Evolutionary conservation across 1,139 yeast species (phyloP).

Genomic region (Candida tropicalis): DNA sequence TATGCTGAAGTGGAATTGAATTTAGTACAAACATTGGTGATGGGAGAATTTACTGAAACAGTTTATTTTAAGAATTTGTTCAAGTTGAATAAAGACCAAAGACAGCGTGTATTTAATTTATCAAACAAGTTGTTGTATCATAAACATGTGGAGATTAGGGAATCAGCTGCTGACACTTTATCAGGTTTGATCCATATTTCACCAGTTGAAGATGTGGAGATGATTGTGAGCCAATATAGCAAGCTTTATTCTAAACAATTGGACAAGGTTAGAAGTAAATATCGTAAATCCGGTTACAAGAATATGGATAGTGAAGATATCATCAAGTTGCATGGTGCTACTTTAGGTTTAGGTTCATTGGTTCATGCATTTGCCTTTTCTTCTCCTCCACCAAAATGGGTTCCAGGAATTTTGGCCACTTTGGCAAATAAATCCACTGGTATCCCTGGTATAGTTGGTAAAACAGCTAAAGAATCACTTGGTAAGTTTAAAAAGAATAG

Average conservation of each 20-base stretch:
- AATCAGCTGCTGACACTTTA: constrained; percentile 71
- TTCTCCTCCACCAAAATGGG: constrained; percentile 93
- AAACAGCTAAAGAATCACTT: constrained; percentile 79
- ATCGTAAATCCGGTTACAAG: constrained; percentile 30
- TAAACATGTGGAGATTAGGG: constrained; percentile 75
- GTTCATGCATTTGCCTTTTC: constrained; percentile 88
- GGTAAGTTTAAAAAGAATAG: constrained; percentile 89
- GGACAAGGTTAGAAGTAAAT: constrained; percentile 34
- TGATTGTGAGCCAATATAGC: constrained; percentile 28
- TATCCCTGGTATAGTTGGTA: constrained; percentile 77
- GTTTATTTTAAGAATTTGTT: constrained; percentile 75
- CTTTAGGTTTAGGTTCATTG: constrained; percentile 85
- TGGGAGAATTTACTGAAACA: constrained; percentile 73
- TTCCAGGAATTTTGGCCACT: constrained; percentile 71
- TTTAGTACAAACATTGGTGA: constrained; percentile 68
- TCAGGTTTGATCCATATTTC: constrained; percentile 83
- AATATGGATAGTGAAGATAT: constrained; percentile 42
- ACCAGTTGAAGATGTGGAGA: constrained; percentile 57
- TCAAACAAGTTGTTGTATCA: constrained; percentile 61
- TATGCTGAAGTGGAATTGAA: constrained; percentile 49
- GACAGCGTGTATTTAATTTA: constrained; percentile 52
- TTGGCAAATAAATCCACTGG: constrained; percentile 72
- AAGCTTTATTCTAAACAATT: constrained; percentile 29
- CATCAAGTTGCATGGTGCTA: constrained; percentile 76
- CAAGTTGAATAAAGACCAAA: constrained; percentile 51